Evolutionary conservation across 306 rosid species (phyloP), one percentile per base, ranked within the genome.

Genomic region (Lagenaria siceraria): DNA sequence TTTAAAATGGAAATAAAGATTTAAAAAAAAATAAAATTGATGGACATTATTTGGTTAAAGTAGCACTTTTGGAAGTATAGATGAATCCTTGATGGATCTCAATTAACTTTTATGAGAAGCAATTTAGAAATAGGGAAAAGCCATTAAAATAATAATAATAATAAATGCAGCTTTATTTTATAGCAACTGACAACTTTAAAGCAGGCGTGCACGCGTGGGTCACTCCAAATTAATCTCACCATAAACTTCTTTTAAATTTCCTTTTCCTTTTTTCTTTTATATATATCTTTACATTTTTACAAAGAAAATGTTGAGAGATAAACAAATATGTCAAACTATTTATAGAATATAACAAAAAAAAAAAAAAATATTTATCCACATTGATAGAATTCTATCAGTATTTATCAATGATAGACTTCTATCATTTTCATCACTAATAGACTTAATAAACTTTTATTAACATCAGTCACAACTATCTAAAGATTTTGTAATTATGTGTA

Each of bases 171-270:
- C 35, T 22, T 69, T 69, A n/a, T 69, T 24, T 42, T 42, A n/a
- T 38, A 38, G 53, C n/a, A 2, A 33, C 72, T 33, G 72, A 64
- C 49, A 64, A 64, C 49, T 64, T 68, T 68, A 68, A 40, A 1
- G 2, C 10, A 24, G 75, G 84, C 80, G 78, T 86, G 86, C 88
- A 84, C 82, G 81, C 87, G 53, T 82, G 84, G 81, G 54, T 69
- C 62, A 43, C 7, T 52, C 7, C 68, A 61, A 29, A 40, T 40
- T 40, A 40, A 40, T 8, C 46, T 40, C 46, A 1, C 43, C 43
- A 7, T 40, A 5, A 40, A 40, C 43, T 40, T 40, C 2, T 40
- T 63, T 18, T 7, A 35, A 64, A 18, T 19, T 35, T 38, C 11
- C 14, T 64, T 64, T 63, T 8, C 14, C 24, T 12, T 63, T 29